A percentile compares a stretch with the other conserved stretches of the same genome.
Conservation (phyloP, 2,329 filamentous ascomycete genomes). For the Didymella exigua region DNA sequence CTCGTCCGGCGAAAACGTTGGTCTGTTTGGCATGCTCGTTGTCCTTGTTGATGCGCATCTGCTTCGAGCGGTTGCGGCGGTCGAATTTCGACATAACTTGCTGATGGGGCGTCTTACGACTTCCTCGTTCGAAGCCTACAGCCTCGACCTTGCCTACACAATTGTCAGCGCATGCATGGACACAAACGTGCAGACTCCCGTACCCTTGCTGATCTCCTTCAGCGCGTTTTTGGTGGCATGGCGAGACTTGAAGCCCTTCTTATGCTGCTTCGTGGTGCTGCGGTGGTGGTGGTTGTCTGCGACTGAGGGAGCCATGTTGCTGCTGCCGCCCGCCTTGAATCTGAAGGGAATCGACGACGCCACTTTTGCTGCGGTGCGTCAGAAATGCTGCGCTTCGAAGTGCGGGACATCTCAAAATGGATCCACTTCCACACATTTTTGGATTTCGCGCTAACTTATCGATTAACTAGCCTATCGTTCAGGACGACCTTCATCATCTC, state of each 20-base stretch:
- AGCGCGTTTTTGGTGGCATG: conserved; percentile 87
- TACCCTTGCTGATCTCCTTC: conserved; percentile 85
- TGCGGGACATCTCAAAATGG: conserved; percentile 27
- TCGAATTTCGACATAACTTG: conserved; percentile 98
- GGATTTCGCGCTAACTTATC: conserved; percentile 17
- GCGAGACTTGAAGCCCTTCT: conserved; percentile 92
- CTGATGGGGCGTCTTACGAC: conserved; percentile 88
- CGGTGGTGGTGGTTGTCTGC: conserved; percentile 78
- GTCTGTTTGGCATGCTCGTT: conserved; percentile 79
- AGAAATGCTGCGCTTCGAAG: conserved; percentile 24
- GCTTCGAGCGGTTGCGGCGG: conserved; percentile 91
- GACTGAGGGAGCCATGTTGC: conserved; percentile 67
- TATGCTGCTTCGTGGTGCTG: conserved; percentile 83
- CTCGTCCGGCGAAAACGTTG: conserved; percentile 81
- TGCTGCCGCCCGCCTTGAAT: conserved; percentile 76
- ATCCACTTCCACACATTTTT: conserved; percentile 25
- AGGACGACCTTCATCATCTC: not conserved
- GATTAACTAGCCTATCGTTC: conserved; percentile 6
- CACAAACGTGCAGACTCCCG: conserved; percentile 3
- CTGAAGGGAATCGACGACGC: conserved; percentile 67
- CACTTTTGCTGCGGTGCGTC: conserved; percentile 35
- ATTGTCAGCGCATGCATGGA: conserved; percentile 21
- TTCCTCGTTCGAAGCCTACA: conserved; percentile 65
- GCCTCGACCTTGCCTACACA: conserved; percentile 74
- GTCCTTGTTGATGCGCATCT: conserved; percentile 82